Base-by-base conservation (phyloP, 257 asterid species). In the Echium plantagineum region DNA sequence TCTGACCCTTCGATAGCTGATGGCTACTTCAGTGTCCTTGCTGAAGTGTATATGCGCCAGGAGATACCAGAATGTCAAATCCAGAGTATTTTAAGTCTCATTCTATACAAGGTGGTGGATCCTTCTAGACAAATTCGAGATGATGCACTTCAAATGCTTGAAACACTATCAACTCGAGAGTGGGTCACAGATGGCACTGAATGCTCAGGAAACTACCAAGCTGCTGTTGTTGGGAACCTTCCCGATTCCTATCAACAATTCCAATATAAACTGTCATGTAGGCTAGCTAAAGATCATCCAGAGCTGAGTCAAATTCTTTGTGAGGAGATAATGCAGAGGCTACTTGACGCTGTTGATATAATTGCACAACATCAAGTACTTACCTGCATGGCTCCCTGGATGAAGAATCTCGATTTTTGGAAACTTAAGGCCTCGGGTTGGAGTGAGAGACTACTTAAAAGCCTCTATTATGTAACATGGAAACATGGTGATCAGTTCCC, bases 361-460 rank as follows among this genome's bases (percentile, higher is more conserved):
- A 91, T 91, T 63, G 98, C 98, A 28, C 97, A 91, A 70, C 98
- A 91, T 74, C 98, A 91, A 75, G 98, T 91, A 62, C 78, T 91
- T 65, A 91, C 98, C 56, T 91, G 98, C 90, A 89, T 91, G 98
- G 97, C 95, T 70, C 98, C 98, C 0, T 91, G 98, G 98, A 91
- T 91, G 22, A 96, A 91, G 72, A 91, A 91, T 77, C 94, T 91
- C 58, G 86, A 88, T 74, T 91, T 91, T 73, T 91, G 99, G 99
- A 93, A 89, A 74, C 77, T 93, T 58, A 93, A 93, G 78, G 97
- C 86, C 62, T 93, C 98, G 0, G 98, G 96, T 15, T 93, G 98
- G 98, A 93, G 97, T 55, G 96, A 93, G 65, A 86, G 99, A 67
- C 73, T 93, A 65, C 72, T 93, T 74, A 93, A 93, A 83, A 86